Base-by-base conservation (phyloP, 306 rosid genomes). In the Macrotyloma uniflorum region DNA sequence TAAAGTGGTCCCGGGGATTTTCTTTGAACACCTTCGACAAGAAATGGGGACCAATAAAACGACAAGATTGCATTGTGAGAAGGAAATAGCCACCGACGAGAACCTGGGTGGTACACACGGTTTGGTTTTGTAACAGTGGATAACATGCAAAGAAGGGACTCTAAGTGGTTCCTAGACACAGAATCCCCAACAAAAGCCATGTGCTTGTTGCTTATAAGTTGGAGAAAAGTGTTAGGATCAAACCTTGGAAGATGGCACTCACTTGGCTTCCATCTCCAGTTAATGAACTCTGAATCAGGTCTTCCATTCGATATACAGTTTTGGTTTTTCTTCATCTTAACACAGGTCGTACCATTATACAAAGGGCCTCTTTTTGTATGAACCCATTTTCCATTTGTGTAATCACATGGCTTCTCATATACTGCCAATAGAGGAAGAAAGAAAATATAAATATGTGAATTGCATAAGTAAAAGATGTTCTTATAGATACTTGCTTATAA, bases 171-270 rank as follows among this genome's bases (percentile, higher is more conserved):
- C 64, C 92, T 93, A 22, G 93, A 90, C 64, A 93, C 38, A 72
- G 97, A 93, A 57, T 93, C 97, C 1, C 97, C 96, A 0, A 93
- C 90, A 84, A 93, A 90, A 11, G 96, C 91, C 43, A 93, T 9
- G 26, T 89, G 90, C 61, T 83, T 89, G 88, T 88, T 86, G 2
- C 51, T 76, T 16, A 87, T 28, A 38, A 90, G 82, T 51, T 74
- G 70, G 51, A 93, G 90, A 40, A 90, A 90, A 71, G 85, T 79
- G 35, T 24, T 50, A 24, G 97, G 96, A 28, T 93, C 88, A 75
- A 90, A 93, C 92, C 92, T 90, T 42, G 91, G 87, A 20, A 93
- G 82, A 18, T 13, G 1, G 65, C 97, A 93, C 20, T 86, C 28
- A 26, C 57, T 84, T 3, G 97, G 97, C 51, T 83, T 78, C 97